Base-by-base conservation (phyloP, 139 green algal species). In the Tetradesmus obliquus region DNA sequence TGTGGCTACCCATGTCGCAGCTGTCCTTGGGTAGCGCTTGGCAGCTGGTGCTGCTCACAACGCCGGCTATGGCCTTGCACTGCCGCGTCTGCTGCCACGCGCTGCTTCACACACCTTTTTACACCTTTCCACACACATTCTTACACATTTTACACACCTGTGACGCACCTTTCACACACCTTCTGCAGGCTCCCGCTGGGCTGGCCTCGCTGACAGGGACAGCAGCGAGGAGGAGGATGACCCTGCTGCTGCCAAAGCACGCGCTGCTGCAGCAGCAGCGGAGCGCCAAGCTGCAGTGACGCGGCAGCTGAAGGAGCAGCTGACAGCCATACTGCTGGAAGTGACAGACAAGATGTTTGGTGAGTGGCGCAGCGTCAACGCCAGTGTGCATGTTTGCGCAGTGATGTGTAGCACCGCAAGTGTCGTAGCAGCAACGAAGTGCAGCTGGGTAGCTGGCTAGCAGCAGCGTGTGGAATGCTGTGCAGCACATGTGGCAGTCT, bases 281-380 rank as follows among this genome's bases (percentile, higher is more conserved):
- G 76, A 51, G 53, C 83, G 89, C 19, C 86, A 91, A 8, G 89
- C 89, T 72, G 91, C 91, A 22, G 7, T 96, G 1, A 89, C 62
- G 1, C 7, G 88, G 15, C 90, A 96, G 84, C 91, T 96, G 54
- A 94, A 94, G 86, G 58, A 86, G 74, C 91, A 94, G 88, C 94
- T 97, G 3, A 96, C 94, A 5, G 17, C 62, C 12, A 93, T 97
- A 51, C 91, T 97, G 85, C 71, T 96, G 80, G 95, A 96, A 86
- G 95, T 97, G 74, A 97, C 95, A 0, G 95, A 97, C 45, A 86
- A 88, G 5, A 82, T 97, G 55, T 94, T 97, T 90, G 94, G 94
- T 96, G 93, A 84, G 94, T 92, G 62, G 8, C 32, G 51, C 55
- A 55, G 12, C 3, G 2, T 3, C 17, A 76, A 3, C 10, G 66